Conservation (phyloP, 108 stramenopile species). For the Nitzschia palea region DNA sequence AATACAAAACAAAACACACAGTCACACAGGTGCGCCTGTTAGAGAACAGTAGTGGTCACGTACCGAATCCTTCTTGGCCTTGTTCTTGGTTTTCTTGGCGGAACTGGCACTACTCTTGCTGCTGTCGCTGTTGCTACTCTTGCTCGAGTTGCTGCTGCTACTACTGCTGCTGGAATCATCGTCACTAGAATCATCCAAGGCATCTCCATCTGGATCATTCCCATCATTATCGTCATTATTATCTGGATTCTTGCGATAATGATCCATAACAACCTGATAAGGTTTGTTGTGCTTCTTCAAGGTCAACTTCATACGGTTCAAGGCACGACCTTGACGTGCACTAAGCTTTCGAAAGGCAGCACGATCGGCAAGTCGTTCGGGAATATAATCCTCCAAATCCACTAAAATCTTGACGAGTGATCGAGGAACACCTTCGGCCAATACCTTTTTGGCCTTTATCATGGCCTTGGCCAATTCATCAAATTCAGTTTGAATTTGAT, state of each 20-base stretch:
- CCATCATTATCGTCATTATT: constrained; percentile 41
- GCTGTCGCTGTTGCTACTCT: constrained; percentile 16
- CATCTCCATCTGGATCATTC: constrained; percentile 30
- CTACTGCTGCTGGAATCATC: constrained; percentile 24
- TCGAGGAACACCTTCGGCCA: constrained; percentile 82
- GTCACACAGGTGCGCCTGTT: neutral
- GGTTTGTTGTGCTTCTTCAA: constrained; percentile 92
- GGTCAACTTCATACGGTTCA: constrained; percentile 95
- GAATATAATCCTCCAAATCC: constrained; percentile 90
- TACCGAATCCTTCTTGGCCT: constrained; percentile 42
- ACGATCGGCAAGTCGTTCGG: constrained; percentile 84
- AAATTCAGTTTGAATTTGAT: constrained; percentile 77
- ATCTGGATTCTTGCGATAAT: constrained; percentile 79
- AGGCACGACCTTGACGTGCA: constrained; percentile 86
- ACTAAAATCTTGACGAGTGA: constrained; percentile 80
- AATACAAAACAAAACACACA: constrained; percentile 13
- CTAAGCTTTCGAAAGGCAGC: constrained; percentile 91
- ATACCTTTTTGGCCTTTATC: constrained; percentile 79
- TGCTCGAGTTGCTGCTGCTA: constrained; percentile 27
- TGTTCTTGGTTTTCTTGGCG: constrained; percentile 41
- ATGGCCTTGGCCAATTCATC: constrained; percentile 88
- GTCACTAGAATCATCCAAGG: constrained; percentile 23
- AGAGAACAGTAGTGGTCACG: constrained; percentile 21
- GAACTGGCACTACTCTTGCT: constrained; percentile 21
- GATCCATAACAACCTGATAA: constrained; percentile 74